Conservation (phyloP, 179 eudicot species). For the Vitellaria paradoxa region DNA sequence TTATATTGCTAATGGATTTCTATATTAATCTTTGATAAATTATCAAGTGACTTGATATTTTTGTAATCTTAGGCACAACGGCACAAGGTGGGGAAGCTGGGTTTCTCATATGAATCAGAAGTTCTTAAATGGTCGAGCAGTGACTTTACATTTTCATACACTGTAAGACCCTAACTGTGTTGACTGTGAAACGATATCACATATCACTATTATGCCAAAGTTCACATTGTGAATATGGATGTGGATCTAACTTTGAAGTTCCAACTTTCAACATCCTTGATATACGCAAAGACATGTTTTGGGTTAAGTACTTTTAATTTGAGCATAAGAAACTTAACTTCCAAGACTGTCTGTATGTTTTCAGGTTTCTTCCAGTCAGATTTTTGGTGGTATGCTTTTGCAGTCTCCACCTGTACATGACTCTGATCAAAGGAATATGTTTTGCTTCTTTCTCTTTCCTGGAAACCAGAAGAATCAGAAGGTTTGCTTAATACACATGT, state of each 20-base stretch:
- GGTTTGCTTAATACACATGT: constrained; percentile 31
- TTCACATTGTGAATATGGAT: not conserved
- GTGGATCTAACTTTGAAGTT: not conserved
- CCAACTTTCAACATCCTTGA: not conserved
- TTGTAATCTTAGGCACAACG: constrained; percentile 46
- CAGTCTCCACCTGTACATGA: constrained; percentile 63
- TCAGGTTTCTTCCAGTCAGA: constrained; percentile 58
- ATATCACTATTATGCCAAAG: not conserved
- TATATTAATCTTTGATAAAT: not conserved
- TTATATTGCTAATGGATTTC: not conserved
- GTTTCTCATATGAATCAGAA: constrained; percentile 76
- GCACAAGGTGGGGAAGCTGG: constrained; percentile 61
- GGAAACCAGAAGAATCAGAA: constrained; percentile 43
- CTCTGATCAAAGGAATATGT: constrained; percentile 70
- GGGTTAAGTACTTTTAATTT: not conserved
- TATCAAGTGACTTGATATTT: not conserved
- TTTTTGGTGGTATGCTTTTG: constrained; percentile 68
- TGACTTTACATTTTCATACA: constrained; percentile 67
- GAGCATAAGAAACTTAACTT: constrained; percentile 8
- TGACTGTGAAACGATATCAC: not conserved
- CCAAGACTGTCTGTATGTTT: not conserved
- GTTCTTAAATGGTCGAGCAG: constrained; percentile 80
- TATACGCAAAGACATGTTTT: not conserved
- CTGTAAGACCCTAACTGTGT: constrained; percentile 44
- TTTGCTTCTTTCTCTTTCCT: constrained; percentile 63